Percentiles rank a stretch among this genome's conserved stretches.
Conservation (phyloP, 768 basidiomycete species). For the Exidia glandulosa region DNA sequence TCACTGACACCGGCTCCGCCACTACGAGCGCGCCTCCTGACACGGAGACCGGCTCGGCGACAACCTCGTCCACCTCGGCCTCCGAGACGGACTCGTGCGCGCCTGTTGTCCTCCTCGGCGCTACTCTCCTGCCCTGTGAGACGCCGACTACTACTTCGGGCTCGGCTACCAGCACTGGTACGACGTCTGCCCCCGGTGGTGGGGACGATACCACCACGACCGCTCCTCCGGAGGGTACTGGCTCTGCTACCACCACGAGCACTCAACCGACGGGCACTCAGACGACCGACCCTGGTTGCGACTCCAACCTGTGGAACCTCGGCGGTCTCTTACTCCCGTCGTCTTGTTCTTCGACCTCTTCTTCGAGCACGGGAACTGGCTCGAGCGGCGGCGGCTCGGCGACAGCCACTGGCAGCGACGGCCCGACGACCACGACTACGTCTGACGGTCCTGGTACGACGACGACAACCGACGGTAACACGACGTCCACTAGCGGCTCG, state of each 20-base stretch:
- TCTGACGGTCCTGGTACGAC: constrained; percentile 1
- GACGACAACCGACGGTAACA: background rate
- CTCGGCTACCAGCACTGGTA: background rate
- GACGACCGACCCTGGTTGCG: background rate
- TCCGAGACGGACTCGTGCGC: background rate
- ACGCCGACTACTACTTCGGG: background rate
- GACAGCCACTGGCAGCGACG: constrained; percentile 1
- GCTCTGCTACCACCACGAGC: background rate
- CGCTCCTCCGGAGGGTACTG: background rate
- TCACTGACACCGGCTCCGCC: background rate
- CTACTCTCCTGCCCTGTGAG: background rate
- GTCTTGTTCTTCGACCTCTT: background rate
- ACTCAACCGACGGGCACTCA: background rate
- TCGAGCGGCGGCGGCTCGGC: constrained; percentile 1
- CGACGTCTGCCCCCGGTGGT: background rate
- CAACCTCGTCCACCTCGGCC: constrained; percentile 1
- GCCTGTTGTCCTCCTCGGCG: background rate
- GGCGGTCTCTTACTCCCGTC: background rate
- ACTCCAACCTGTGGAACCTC: too few species aligned
- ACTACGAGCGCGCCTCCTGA: constrained; percentile 4
- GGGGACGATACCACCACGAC: background rate
- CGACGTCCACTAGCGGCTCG: background rate
- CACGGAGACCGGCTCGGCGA: background rate
- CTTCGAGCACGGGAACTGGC: background rate
- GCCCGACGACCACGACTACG: background rate